Base-by-base conservation (phyloP, 495 filamentous ascomycete genomes). In the Neurospora hispaniola region DNA sequence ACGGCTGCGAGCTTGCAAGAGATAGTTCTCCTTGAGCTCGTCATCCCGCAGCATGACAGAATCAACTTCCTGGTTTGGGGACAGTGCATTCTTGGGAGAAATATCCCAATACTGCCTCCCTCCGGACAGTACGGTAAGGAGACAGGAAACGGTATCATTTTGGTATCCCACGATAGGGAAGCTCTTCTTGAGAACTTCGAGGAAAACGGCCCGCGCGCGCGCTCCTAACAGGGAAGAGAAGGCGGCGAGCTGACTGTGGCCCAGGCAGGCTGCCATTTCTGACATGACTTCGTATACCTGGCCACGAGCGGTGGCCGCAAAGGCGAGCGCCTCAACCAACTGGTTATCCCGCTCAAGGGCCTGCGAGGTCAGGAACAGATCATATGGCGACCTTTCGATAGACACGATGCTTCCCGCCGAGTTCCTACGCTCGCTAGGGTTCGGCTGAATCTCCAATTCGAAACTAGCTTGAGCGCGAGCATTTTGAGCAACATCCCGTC, bases 161-260 rank as follows among this genome's bases (percentile, higher is more conserved):
- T 87, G 87, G 77, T 95, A 96, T 2, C 88, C 88, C 48, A 92
- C 79, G 48, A 86, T 85, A 14, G 83, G 78, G 70, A 86, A 81
- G 20, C 86, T 88, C 40, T 84, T 82, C 71, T 87, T 84, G 42
- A 96, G 81, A 20, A 94, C 81, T 69, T 92, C 89, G 14, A 94
- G 81, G 59, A 96, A 86, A 5, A 82, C 79, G 20, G 83, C 72
- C 4, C 92, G 89, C 76, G 90, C 85, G 73, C 84, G 80, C 44
- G 86, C 80, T 5, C 84, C 86, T 14, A 87, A 72, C 8, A 79
- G 78, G 5, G 81, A 80, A 41, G 82, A 79, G 66, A 89, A 86
- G 68, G 85, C 82, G 16, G 84, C 82, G 11, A 77, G 73, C 74
- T 82, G 78, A 40, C 84, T 80, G 40, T 78, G 76, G 12, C 87